Evolutionary conservation across 768 basidiomycete species (phyloP).

Genomic region (Serendipita sp.): DNA sequence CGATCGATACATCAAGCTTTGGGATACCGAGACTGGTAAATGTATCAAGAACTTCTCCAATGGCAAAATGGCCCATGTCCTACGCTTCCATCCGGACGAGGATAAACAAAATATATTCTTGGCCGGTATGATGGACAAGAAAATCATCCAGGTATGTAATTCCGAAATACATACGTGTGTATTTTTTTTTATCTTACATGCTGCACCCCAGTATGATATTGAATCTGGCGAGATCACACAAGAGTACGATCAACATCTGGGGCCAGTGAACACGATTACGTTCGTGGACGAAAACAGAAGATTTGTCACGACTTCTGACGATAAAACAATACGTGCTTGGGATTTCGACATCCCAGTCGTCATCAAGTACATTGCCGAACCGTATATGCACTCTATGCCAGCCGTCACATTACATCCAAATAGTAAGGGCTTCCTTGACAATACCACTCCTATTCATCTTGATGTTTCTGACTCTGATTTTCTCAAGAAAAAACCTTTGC

Average conservation of each 20-base stretch:
- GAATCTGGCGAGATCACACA: slow-evolving; percentile 89
- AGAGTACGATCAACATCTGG: slow-evolving; percentile 97
- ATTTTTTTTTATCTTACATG: neutral
- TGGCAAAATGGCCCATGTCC: slow-evolving; percentile 91
- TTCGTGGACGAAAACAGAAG: slow-evolving; percentile 97
- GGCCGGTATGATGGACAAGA: slow-evolving; percentile 98
- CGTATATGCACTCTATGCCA: slow-evolving; percentile 99
- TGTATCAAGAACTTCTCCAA: slow-evolving; percentile 94
- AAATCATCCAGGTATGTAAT: slow-evolving; percentile 77
- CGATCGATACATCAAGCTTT: slow-evolving; percentile 94
- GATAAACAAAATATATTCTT: slow-evolving; percentile 94
- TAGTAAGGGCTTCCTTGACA: slow-evolving; percentile 39
- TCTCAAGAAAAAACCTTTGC: slow-evolving; percentile 81
- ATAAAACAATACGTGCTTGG: slow-evolving; percentile 98
- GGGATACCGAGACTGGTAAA: slow-evolving; percentile 98
- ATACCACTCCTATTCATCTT: neutral
- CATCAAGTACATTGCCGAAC: slow-evolving; percentile 98
- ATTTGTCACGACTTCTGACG: slow-evolving; percentile 96
- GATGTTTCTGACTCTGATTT: neutral
- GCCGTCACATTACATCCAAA: slow-evolving; percentile 91
- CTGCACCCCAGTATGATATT: slow-evolving; percentile 64
- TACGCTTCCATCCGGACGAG: slow-evolving; percentile 88
- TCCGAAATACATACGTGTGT: neutral
- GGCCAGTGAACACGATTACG: slow-evolving; percentile 95
- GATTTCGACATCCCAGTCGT: slow-evolving; percentile 99